Percentiles rank a stretch among this genome's conserved stretches.
Evolutionary conservation across 78 protist species (phyloP).

Genomic region (Speleostelium caveatum): DNA sequence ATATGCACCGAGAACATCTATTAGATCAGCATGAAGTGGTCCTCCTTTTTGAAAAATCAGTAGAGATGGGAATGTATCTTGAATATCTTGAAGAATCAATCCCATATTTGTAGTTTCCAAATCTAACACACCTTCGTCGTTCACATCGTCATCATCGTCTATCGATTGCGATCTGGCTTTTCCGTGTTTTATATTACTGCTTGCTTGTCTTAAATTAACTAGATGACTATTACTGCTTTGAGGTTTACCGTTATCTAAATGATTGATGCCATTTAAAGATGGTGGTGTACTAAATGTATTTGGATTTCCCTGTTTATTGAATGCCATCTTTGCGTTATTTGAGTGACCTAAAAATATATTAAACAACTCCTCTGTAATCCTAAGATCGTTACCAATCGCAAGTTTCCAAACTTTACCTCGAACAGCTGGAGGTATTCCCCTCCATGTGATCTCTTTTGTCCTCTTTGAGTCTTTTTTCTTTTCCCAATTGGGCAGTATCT

Average conservation of each 20-base stretch:
- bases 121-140: conserved; percentile 54
- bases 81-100: conserved; percentile 71
- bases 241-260: not conserved
- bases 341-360: conserved; percentile 77
- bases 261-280: not conserved
- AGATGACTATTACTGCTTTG: not conserved
- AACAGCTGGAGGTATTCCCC: conserved; percentile 80
- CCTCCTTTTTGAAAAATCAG: conserved; percentile 77
- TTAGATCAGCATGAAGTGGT: conserved; percentile 67
- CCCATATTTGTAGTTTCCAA: conserved; percentile 56
- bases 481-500: conserved; percentile 61
- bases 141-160: conserved; percentile 57
- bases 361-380: conserved; percentile 75
- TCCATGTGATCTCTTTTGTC: conserved; percentile 73
- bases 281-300: not conserved
- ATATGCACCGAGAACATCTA: conserved; percentile 86
- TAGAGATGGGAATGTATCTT: conserved; percentile 63
- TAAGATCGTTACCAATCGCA: conserved; percentile 58
- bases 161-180: not conserved
- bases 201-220: conserved; percentile 17
- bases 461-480: conserved; percentile 40
- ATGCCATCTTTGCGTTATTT: conserved; percentile 44
- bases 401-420: conserved; percentile 82
- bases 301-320: conserved; percentile 9
- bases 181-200: not conserved